Evolutionary conservation across 176 grass and related monocot species (phyloP).

Genomic region (Eremochloa ophiuroides): DNA sequence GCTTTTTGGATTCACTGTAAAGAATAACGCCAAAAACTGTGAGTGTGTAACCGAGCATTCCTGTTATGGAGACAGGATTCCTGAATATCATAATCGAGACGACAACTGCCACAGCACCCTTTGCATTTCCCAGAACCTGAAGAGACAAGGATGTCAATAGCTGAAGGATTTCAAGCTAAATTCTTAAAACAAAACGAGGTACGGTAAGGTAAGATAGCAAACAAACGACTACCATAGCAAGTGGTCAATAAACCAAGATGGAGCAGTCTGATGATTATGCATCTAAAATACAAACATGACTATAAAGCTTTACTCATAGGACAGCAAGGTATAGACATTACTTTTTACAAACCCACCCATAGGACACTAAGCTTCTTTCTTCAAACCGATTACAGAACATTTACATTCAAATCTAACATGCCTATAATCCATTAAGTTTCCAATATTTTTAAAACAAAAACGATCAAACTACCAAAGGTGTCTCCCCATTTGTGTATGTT

Average conservation of each 20-base stretch:
- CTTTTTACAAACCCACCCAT: not conserved
- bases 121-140: constrained; percentile 81
- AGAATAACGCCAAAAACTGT: constrained; percentile 74
- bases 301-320: not conserved
- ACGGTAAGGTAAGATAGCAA: not conserved
- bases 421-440: not conserved
- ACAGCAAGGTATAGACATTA: not conserved
- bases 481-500: not conserved
- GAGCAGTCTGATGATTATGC: not conserved
- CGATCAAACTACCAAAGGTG: not conserved
- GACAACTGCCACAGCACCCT: constrained; percentile 78
- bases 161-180: not conserved
- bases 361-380: not conserved
- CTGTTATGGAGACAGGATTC: constrained; percentile 75
- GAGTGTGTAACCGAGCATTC: constrained; percentile 75
- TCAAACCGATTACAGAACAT: not conserved
- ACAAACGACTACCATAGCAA: not conserved
- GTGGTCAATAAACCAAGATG: constrained; percentile 5
- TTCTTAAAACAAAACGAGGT: not conserved
- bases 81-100: constrained; percentile 80
- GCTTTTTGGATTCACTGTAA: constrained; percentile 86
- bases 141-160: constrained; percentile 16
- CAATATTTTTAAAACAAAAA: not conserved
- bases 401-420: not conserved
- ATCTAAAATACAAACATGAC: not conserved